Evolutionary conservation across 768 basidiomycete species (phyloP).

Genomic region (Suillus plorans): DNA sequence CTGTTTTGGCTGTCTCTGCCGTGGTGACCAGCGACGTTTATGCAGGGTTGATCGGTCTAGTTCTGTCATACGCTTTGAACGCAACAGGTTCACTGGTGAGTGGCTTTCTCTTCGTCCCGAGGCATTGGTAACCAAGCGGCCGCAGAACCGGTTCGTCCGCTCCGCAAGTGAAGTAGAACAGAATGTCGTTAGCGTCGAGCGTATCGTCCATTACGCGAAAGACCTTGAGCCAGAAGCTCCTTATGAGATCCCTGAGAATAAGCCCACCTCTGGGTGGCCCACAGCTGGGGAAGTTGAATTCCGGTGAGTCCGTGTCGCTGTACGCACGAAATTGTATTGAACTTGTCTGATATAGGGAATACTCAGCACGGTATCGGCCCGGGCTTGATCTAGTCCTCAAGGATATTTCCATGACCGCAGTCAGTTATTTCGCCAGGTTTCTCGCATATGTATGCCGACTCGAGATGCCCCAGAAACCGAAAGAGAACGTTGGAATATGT

Average conservation of each 20-base stretch:
- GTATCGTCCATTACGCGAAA: conserved; percentile 76
- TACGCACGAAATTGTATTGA: conserved; percentile 3
- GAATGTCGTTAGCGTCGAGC: conserved; percentile 87
- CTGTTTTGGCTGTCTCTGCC: conserved; percentile 63
- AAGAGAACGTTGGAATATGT: conserved; percentile 89
- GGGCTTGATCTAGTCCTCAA: conserved; percentile 82
- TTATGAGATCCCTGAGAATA: conserved; percentile 58
- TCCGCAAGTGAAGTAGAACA: conserved; percentile 88
- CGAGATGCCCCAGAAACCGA: conserved; percentile 50
- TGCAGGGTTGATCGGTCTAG: conserved; percentile 84
- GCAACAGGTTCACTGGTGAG: conserved; percentile 79
- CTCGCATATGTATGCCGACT: conserved; percentile 3
- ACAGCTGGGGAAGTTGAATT: conserved; percentile 72
- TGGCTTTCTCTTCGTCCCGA: conserved; percentile 6
- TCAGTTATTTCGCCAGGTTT: conserved; percentile 29
- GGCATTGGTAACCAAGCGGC: conserved; percentile 5
- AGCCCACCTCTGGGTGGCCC: conserved; percentile 69
- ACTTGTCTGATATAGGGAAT: conserved; percentile 44
- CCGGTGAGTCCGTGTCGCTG: conserved; percentile 39
- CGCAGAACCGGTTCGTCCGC: conserved; percentile 79
- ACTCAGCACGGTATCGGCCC: conserved; percentile 77
- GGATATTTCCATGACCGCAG: conserved; percentile 69
- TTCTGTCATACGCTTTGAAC: conserved; percentile 81
- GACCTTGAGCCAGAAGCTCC: conserved; percentile 76
- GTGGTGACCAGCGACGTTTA: conserved; percentile 79